Base-by-base conservation (phyloP, 306 rosid species). In the Hylodesmum podocarpum region DNA sequence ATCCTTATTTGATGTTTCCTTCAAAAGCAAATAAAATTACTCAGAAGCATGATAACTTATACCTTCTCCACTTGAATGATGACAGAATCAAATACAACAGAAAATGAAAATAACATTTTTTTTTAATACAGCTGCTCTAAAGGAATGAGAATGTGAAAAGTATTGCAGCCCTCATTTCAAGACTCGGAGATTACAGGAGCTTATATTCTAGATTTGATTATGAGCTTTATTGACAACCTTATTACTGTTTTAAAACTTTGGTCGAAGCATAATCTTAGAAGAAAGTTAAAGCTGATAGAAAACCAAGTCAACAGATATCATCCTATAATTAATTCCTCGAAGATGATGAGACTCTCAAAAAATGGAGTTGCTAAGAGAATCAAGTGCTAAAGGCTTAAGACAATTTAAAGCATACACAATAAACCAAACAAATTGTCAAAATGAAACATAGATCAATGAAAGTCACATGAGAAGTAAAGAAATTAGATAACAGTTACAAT, bases 1-100 rank as follows among this genome's bases (percentile, higher is more conserved):
- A 86, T 95, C 99, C 83, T 95, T 95, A 83, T 89, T 91, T 65
- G 99, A 95, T 67, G 99, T 92, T 88, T 95, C 99, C 99, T 95
- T 66, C 77, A 87, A 46, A 82, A 84, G 73, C 37, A 75, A 73
- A 69, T 1, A 81, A 79, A 29, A 78, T 62, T 47, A 66, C 59
- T 82, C 83, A 80, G 70, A 85, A 76, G 28, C 36, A 25, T 76
- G 72, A 54, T 69, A 72, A 64, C 51, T 29, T 21, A 77, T 68
- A 61, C 70, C 28, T 39, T 50, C 47, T 12, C 34, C 37, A 62
- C 31, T 29, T 68, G 64, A 78, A 67, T 51, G 70, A 39, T 22
- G 40, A 9, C 22, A 63, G 67, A 46, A 28, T 37, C 61, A 36
- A 62, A 21, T 71, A 68, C 49, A 40, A 70, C 41, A 70, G 25